Percentiles rank a stretch among this genome's conserved stretches.
Evolutionary conservation across 2,329 filamentous ascomycete species (phyloP).

Genomic region (Fusarium annulatum): DNA sequence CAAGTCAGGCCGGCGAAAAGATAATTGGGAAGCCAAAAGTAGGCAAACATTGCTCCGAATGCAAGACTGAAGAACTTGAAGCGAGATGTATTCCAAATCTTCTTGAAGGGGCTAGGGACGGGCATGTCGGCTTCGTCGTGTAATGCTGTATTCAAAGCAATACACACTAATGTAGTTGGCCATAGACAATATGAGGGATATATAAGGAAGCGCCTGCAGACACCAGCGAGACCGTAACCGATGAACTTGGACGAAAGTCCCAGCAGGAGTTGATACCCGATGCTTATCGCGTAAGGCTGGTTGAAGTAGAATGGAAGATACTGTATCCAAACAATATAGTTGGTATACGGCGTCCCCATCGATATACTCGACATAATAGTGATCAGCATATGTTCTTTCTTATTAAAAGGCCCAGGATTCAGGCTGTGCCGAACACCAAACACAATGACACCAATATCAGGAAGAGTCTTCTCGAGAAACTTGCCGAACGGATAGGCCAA

Average conservation of each 20-base stretch:
- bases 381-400: slow-evolving; percentile 71
- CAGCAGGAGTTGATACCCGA: slow-evolving; percentile 63
- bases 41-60: slow-evolving; percentile 61
- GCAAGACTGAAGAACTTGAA: slow-evolving; percentile 59
- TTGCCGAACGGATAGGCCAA: slow-evolving; percentile 66
- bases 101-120: slow-evolving; percentile 47
- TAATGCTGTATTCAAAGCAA: slow-evolving; percentile 61
- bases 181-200: slow-evolving; percentile 65
- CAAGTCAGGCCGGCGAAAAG: slow-evolving; percentile 59
- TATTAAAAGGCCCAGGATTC: slow-evolving; percentile 67
- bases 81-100: slow-evolving; percentile 55
- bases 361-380: slow-evolving; percentile 71
- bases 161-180: slow-evolving; percentile 63
- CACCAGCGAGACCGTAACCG: slow-evolving; percentile 65
- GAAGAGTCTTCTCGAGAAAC: slow-evolving; percentile 60
- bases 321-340: slow-evolving; percentile 63
- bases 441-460: slow-evolving; percentile 60
- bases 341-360: slow-evolving; percentile 59
- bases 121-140: slow-evolving; percentile 54
- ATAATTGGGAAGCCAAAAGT: slow-evolving; percentile 65
- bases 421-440: slow-evolving; percentile 60
- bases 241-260: slow-evolving; percentile 64
- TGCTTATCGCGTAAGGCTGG: slow-evolving; percentile 59
- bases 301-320: slow-evolving; percentile 62
- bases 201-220: slow-evolving; percentile 62